Evolutionary conservation across 139 green algal species (phyloP).

Genomic region (Tetradesmus lagerheimii): DNA sequence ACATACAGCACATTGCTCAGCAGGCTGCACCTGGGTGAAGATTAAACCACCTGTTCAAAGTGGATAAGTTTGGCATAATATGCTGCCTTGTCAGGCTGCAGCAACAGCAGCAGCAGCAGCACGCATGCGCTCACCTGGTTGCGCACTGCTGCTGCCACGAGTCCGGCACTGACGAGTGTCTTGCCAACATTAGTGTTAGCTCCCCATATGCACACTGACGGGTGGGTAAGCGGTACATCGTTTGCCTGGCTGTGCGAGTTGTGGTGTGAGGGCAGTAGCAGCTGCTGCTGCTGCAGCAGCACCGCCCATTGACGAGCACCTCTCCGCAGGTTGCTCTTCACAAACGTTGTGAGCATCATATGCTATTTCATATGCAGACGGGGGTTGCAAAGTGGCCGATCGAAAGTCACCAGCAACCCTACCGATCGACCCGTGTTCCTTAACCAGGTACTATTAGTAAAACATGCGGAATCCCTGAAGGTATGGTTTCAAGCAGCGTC

Average conservation of each 20-base stretch:
- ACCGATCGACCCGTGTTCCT: neutral
- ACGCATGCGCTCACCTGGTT: slow-evolving; percentile 36
- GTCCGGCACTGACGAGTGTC: slow-evolving; percentile 88
- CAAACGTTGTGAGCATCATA: neutral
- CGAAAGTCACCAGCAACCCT: neutral
- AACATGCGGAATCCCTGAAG: neutral
- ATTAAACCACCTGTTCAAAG: too few relatives aligned
- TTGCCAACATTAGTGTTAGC: slow-evolving; percentile 97
- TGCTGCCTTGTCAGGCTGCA: neutral
- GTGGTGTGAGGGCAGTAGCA: neutral
- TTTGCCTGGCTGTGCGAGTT: neutral
- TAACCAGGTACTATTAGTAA: too few relatives aligned
- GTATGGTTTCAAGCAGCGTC: neutral
- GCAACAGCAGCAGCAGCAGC: neutral
- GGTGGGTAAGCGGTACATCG: slow-evolving; percentile 41
- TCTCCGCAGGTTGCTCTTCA: neutral
- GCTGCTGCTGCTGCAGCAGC: neutral
- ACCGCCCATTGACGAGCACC: neutral
- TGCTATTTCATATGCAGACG: neutral
- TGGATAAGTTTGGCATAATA: neutral
- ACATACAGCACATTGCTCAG: neutral
- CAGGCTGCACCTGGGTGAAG: too few relatives aligned
- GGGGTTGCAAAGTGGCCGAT: too few relatives aligned
- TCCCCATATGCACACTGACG: slow-evolving; percentile 87
- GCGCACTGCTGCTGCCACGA: slow-evolving; percentile 65